Conservation (phyloP, 371 early-diverging fungal genomes). For the Actinomortierella ambigua region DNA sequence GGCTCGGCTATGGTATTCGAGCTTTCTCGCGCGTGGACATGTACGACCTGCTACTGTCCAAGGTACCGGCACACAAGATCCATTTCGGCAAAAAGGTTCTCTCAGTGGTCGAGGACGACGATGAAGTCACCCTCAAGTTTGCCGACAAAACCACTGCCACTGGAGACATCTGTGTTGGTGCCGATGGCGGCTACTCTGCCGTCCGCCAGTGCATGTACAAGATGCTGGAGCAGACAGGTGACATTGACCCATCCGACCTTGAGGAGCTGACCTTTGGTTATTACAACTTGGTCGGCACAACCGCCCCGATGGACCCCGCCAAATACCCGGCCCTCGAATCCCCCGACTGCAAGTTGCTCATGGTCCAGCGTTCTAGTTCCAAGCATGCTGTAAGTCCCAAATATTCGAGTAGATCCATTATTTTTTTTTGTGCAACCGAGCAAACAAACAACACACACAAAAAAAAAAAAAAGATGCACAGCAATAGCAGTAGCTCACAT, state of each 20-base stretch:
- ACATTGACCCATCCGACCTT: conserved; percentile 5
- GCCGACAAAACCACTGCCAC: conserved; percentile 4
- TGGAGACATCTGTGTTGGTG: conserved; percentile 26
- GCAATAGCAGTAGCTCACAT: no score
- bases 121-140: conserved; percentile 2
- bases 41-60: conserved; percentile 15
- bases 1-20: conserved; percentile 7
- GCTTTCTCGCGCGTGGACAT: conserved; percentile 26
- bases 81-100: conserved; percentile 17
- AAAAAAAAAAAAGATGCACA: no score
- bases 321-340: conserved; percentile 30
- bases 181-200: conserved; percentile 19
- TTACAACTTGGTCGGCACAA: conserved; percentile 28
- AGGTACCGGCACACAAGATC: conserved; percentile 18
- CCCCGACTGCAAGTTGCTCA: conserved; percentile 14
- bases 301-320: conserved; percentile 15
- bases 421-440: conserved; percentile 1
- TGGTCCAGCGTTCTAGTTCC: conserved; percentile 23
- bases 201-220: conserved; percentile 22
- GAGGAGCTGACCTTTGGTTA: conserved; percentile 21
- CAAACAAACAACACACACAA: neutral
- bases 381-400: conserved; percentile 23
- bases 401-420: no score
- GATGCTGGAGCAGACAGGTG: conserved; percentile 2
- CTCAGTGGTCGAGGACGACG: conserved; percentile 9